Conservation (phyloP, 2,329 filamentous ascomycete species). For the Xylariaceae sp. region DNA sequence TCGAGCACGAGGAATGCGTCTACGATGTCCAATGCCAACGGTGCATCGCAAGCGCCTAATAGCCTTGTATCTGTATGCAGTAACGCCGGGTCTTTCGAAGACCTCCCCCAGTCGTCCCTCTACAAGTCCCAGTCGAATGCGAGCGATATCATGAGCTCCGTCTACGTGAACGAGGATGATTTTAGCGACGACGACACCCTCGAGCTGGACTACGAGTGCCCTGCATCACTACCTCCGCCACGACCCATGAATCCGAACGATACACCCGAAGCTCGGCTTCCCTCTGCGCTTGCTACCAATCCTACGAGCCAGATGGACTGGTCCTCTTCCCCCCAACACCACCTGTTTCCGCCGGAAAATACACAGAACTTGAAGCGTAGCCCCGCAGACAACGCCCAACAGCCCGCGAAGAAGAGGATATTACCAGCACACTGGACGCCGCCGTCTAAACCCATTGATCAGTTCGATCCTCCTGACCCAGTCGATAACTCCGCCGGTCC, state of each 20-base stretch:
- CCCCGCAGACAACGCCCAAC: conserved; percentile 32
- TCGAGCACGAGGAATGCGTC: conserved; percentile 2
- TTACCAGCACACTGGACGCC: conserved; percentile 45
- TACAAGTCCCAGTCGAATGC: conserved; percentile 26
- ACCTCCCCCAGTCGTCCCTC: conserved; percentile 33
- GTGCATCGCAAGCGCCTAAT: conserved; percentile 18
- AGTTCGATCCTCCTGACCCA: conserved; percentile 24
- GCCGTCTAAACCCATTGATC: conserved; percentile 23
- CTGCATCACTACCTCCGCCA: conserved; percentile 43
- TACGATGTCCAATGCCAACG: conserved; percentile 13
- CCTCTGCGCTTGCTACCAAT: not conserved
- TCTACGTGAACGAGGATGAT: conserved; percentile 72
- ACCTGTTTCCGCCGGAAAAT: conserved; percentile 38
- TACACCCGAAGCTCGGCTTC: conserved; percentile 11
- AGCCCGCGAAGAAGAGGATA: conserved; percentile 54
- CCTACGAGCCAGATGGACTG: conserved; percentile 51
- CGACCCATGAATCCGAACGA: conserved; percentile 30
- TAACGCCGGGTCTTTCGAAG: conserved; percentile 46
- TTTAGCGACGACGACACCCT: conserved; percentile 80
- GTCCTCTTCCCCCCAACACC: conserved; percentile 61
- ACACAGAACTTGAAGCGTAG: conserved; percentile 39
- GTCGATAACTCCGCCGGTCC: conserved; percentile 30
- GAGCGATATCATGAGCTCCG: conserved; percentile 30
- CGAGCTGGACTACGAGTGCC: conserved; percentile 62
- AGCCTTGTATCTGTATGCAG: conserved; percentile 41